Percentiles rank a stretch among this genome's conserved stretches.
phyloP scores from a whole-genome alignment of 2,329 filamentous ascomycete genomes.

The Monilinia laxa region DNA sequence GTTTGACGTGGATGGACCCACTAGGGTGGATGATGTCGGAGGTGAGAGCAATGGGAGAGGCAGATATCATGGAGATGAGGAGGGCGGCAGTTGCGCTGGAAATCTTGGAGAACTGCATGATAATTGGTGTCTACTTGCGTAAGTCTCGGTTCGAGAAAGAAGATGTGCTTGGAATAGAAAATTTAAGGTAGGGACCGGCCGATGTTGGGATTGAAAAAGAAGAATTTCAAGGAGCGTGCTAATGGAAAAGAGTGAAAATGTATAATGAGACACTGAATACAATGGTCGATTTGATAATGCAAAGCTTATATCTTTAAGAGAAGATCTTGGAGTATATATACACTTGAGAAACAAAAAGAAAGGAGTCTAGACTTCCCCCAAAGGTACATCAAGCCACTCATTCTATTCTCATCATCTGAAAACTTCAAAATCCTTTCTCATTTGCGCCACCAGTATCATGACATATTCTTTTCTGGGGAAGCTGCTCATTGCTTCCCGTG shows the following conservation, averaged over 20 bases:
- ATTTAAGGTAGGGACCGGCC: neutral
- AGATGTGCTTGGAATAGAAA: neutral
- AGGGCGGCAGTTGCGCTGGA: conserved; percentile 10
- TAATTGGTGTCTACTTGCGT: neutral
- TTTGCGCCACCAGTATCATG: conserved; percentile 11
- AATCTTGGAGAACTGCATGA: conserved; percentile 18
- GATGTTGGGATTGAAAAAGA: neutral
- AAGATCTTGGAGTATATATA: conserved; percentile 5
- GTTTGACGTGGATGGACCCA: neutral
- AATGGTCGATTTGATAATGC: neutral
- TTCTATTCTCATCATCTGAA: neutral
- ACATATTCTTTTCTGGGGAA: neutral
- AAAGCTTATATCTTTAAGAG: neutral
- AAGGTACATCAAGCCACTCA: neutral
- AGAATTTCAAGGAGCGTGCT: neutral
- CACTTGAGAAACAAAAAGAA: neutral
- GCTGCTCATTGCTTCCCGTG: neutral
- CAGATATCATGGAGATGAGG: conserved; percentile 15
- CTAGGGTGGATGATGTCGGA: neutral
- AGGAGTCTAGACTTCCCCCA: neutral
- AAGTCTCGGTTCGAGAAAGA: neutral
- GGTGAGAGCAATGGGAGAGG: conserved; percentile 7
- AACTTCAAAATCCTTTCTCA: neutral
- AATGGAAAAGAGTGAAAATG: neutral
- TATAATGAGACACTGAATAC: neutral